Base-by-base conservation (phyloP, 169 alveolate species). In the Cryptosporidium xiaoi region DNA sequence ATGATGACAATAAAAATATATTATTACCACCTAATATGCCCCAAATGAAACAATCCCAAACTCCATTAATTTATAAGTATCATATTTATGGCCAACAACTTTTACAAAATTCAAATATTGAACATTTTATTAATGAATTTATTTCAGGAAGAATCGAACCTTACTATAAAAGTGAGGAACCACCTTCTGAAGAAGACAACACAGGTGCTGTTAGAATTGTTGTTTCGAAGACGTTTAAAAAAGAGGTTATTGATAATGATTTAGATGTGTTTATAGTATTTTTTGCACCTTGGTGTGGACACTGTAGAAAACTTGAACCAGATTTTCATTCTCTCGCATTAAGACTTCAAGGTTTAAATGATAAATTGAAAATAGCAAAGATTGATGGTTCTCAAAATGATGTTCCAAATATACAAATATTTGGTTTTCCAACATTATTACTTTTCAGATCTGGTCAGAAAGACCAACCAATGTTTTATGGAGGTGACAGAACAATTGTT, bases 221-320 rank as follows among this genome's bases (percentile, higher is more conserved):
- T 15, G 87, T 77, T 40, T 77, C 87, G 29, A 77, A 56, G 34
- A 77, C 87, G 2, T 77, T 77, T 66, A 34, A 77, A 83, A 77
- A 56, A 60, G 87, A 77, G 46, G 87, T 77, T 27, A 27, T 77
- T 5, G 71, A 77, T 12, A 20, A 50, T 12, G 18, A 77, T 55
- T 64, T 91, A 31, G 87, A 92, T 71, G 92, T 93, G 8, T 85
- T 95, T 33, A 92, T 95, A 64, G 93, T 93, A 82, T 95, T 94
- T 90, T 94, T 90, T 53, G 96, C 97, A 36, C 96, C 95, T 33
- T 92, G 97, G 97, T 96, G 98, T 65, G 97, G 95, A 13, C 96
- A 94, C 92, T 96, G 98, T 77, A 93, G 95, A 87, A 64, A 90
- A 20, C 56, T 96, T 55, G 94, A 93, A 40, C 96, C 96, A 48